Conservation (phyloP, 2,329 filamentous ascomycete genomes). For the Claviceps monticola region DNA sequence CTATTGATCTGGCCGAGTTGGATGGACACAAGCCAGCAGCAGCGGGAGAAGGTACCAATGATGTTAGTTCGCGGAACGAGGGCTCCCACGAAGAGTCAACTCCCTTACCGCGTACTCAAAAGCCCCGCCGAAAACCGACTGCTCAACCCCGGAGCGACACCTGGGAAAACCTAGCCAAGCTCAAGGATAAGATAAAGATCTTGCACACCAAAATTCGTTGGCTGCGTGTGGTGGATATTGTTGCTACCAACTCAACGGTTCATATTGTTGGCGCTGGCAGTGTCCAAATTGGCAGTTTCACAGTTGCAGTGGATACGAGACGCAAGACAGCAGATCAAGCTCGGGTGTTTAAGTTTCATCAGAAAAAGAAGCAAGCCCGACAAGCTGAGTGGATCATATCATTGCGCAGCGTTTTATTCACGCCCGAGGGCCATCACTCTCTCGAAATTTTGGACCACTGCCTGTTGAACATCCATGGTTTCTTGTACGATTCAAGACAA, state of each 20-base stretch:
- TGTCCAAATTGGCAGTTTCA: conserved; percentile 72
- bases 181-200: conserved; percentile 76
- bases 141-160: conserved; percentile 47
- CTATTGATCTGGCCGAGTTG: conserved; percentile 60
- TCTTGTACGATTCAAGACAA: conserved; percentile 72
- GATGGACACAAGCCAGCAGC: conserved; percentile 30
- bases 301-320: conserved; percentile 78
- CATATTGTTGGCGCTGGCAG: conserved; percentile 70
- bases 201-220: conserved; percentile 78
- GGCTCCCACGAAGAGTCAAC: conserved; percentile 11
- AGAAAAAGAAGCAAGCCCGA: conserved; percentile 36
- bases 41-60: conserved; percentile 17
- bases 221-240: conserved; percentile 78
- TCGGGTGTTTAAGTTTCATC: conserved; percentile 60
- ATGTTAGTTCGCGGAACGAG: conserved; percentile 11
- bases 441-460: conserved; percentile 81
- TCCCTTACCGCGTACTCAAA: conserved; percentile 6
- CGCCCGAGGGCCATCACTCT: conserved; percentile 68
- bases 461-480: conserved; percentile 80
- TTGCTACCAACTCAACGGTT: conserved; percentile 67
- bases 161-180: conserved; percentile 63
- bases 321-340: conserved; percentile 83
- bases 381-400: conserved; percentile 93
- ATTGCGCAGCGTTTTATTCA: conserved; percentile 76
- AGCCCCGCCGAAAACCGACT: conserved; percentile 10